A percentile compares a stretch with the other conserved stretches of the same genome.
These are phyloP conservation scores for Alternaria angustiovoidea DNA, from an alignment of 2,329 filamentous ascomycete species.

Conservation along the genomic window DNA sequence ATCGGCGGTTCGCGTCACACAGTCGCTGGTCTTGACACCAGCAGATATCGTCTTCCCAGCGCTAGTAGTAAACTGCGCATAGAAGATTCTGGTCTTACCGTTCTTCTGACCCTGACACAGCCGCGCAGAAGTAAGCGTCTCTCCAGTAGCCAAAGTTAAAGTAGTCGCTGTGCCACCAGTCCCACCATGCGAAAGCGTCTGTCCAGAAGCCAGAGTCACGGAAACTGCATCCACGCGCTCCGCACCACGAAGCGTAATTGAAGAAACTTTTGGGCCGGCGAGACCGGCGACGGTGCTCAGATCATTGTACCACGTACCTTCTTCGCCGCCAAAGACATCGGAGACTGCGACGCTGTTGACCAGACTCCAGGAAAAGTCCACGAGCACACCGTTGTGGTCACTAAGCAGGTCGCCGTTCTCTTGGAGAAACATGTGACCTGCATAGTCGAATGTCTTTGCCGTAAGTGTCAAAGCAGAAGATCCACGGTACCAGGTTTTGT, in stretches of 20 bases:
- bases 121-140: constrained; percentile 60
- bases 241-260: constrained; percentile 58
- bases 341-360: constrained; percentile 26
- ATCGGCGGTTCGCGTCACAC: constrained; percentile 58
- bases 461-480: constrained; percentile 57
- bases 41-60: constrained; percentile 56
- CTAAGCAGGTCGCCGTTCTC: constrained; percentile 64
- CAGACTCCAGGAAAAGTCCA: constrained; percentile 56
- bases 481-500: constrained; percentile 70
- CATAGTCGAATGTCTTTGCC: constrained; percentile 64
- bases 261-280: constrained; percentile 46
- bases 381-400: constrained; percentile 71
- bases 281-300: constrained; percentile 51
- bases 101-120: constrained; percentile 62
- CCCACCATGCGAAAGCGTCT: constrained; percentile 62
- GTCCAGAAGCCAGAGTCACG: constrained; percentile 59
- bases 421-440: constrained; percentile 65
- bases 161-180: constrained; percentile 56
- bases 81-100: constrained; percentile 62
- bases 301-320: constrained; percentile 66
- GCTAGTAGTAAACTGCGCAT: constrained; percentile 63
- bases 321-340: constrained; percentile 59
- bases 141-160: constrained; percentile 57
- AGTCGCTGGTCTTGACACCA: constrained; percentile 59
- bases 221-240: constrained; percentile 62